Evolutionary conservation across 371 early-diverging fungal genomes (phyloP).

Genomic region (Fennellomyces sp.): DNA sequence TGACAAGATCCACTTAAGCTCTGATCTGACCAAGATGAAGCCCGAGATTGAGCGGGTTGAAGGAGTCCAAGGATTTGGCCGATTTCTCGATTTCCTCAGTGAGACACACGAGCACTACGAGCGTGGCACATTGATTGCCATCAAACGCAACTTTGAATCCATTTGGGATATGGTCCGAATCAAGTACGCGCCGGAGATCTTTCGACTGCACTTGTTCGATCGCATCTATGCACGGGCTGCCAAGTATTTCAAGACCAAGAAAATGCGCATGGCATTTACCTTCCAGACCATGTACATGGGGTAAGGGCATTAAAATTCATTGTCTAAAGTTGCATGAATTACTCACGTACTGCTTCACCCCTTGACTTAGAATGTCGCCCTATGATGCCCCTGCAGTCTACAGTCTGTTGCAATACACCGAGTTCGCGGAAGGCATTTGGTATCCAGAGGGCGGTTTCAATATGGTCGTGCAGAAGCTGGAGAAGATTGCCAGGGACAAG

Average conservation of each 20-base stretch:
- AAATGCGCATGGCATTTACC: constrained; percentile 68
- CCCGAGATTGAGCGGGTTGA: constrained; percentile 59
- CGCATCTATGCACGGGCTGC: constrained; percentile 53
- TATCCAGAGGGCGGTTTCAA: constrained; percentile 72
- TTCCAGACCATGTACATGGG: constrained; percentile 68
- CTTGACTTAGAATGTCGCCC: constrained; percentile 60
- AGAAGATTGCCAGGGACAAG: constrained; percentile 49
- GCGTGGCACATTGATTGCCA: constrained; percentile 44
- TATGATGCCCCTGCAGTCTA: constrained; percentile 71
- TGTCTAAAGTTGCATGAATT: no score
- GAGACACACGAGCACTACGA: constrained; percentile 62
- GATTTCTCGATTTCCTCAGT: constrained; percentile 51
- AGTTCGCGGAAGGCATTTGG: constrained; percentile 68
- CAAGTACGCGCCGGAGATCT: constrained; percentile 41
- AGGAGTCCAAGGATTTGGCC: constrained; percentile 43
- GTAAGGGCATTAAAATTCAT: constrained; percentile 22
- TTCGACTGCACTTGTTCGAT: constrained; percentile 52
- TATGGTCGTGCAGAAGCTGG: constrained; percentile 55
- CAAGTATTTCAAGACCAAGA: constrained; percentile 57
- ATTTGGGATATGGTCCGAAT: constrained; percentile 52
- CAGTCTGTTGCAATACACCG: constrained; percentile 62
- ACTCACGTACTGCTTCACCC: background rate
- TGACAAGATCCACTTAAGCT: constrained; percentile 48
- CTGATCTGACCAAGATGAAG: constrained; percentile 57
- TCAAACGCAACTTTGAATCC: constrained; percentile 56